Percentiles rank a stretch among this genome's conserved stretches.
phyloP scores from a whole-genome alignment of 768 basidiomycete genomes.

The Boletales sp. region DNA sequence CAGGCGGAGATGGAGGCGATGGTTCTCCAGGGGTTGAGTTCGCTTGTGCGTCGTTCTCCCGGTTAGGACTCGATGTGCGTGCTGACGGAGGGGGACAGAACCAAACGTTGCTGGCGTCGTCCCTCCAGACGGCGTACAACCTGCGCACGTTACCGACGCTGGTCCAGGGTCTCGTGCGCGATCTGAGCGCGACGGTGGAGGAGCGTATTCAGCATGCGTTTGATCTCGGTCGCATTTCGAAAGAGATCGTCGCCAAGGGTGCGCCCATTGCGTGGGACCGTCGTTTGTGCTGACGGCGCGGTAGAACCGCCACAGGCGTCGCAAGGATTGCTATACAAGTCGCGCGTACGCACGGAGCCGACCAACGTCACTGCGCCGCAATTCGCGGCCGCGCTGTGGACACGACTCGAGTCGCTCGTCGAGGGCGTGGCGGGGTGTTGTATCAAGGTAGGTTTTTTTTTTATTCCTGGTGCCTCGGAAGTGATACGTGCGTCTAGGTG shows the following conservation, averaged over 20 bases:
- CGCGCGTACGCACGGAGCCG: constrained; percentile 86
- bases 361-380: constrained; percentile 85
- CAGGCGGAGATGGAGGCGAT: constrained; percentile 88
- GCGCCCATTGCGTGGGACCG: background rate
- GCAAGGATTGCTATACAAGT: constrained; percentile 64
- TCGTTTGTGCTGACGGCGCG: background rate
- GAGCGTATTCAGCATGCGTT: constrained; percentile 78
- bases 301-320: constrained; percentile 23
- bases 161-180: constrained; percentile 71
- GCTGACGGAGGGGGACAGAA: constrained; percentile 48
- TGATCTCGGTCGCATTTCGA: constrained; percentile 82
- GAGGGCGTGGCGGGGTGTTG: constrained; percentile 87
- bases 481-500: constrained; percentile 47
- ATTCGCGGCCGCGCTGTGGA: constrained; percentile 59
- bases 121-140: constrained; percentile 95
- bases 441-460: constrained; percentile 58
- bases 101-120: constrained; percentile 85
- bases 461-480: no score
- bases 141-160: constrained; percentile 80
- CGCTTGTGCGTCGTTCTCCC: constrained; percentile 52
- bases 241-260: constrained; percentile 84
- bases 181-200: constrained; percentile 82
- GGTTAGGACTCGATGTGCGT: background rate
- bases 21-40: constrained; percentile 75
- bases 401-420: constrained; percentile 72